These are phyloP conservation scores for Fusarium ramigenum DNA, from an alignment of 2,329 filamentous ascomycete genomes.

Conservation along the genomic window DNA sequence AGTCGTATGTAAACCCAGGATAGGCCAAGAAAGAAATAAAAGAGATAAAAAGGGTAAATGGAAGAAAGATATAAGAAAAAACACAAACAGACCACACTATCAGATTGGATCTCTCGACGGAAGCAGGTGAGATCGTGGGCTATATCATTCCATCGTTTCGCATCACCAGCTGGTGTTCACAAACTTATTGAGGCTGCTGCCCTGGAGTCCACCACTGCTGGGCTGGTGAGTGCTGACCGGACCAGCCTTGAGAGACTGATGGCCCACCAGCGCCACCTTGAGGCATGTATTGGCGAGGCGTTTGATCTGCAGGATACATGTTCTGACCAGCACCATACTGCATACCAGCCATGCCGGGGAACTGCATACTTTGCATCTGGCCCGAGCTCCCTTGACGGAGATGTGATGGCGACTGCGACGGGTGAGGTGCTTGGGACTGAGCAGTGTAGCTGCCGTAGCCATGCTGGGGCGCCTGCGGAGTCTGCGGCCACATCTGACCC, in stretches of 20 bases:
- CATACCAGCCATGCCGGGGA: constrained; percentile 70
- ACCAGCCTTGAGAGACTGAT: constrained; percentile 63
- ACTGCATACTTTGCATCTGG: constrained; percentile 70
- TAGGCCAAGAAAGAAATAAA: neutral
- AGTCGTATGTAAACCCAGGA: constrained; percentile 20
- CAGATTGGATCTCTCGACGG: constrained; percentile 21
- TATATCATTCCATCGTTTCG: constrained; percentile 39
- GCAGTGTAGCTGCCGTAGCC: constrained; percentile 63
- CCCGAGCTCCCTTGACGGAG: constrained; percentile 65
- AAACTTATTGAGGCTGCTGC: constrained; percentile 55
- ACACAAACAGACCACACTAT: constrained; percentile 9
- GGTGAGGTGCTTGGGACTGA: constrained; percentile 61
- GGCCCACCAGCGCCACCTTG: constrained; percentile 63
- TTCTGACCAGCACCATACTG: constrained; percentile 65
- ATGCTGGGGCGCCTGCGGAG: constrained; percentile 69
- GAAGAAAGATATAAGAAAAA: constrained; percentile 13
- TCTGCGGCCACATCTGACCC: constrained; percentile 73
- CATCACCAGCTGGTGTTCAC: constrained; percentile 8
- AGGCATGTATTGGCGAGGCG: constrained; percentile 74
- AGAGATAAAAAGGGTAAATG: neutral
- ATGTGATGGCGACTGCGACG: constrained; percentile 66
- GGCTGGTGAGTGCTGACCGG: constrained; percentile 69
- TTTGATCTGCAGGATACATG: constrained; percentile 71
- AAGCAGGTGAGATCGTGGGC: constrained; percentile 19
- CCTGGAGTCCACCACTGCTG: constrained; percentile 66